Evolutionary conservation across 352 stramenopile genomes (phyloP).

Genomic region (Pythium brassicae): DNA sequence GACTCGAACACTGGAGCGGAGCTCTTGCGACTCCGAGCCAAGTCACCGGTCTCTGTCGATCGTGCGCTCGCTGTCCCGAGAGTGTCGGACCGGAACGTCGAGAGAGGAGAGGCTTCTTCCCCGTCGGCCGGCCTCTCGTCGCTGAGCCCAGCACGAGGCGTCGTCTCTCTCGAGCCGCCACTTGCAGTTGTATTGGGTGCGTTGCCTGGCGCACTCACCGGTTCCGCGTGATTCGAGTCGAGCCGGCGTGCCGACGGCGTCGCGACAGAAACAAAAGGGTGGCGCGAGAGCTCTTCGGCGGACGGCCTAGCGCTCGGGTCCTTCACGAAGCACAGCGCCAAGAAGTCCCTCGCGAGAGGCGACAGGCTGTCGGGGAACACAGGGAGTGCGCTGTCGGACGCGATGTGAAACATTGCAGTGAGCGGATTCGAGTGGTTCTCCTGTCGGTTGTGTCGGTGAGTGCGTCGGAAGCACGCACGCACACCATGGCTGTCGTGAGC

Average conservation of each 20-base stretch:
- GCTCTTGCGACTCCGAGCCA: background rate
- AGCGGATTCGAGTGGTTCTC: conserved; percentile 73
- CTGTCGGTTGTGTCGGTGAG: conserved; percentile 22
- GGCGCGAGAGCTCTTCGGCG: conserved; percentile 78
- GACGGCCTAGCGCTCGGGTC: conserved; percentile 64
- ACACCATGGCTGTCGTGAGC: no score
- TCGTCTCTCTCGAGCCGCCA: background rate
- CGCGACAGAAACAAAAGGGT: conserved; percentile 44
- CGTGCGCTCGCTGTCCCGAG: background rate
- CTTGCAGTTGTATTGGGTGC: no score
- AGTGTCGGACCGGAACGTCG: background rate
- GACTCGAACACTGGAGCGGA: background rate
- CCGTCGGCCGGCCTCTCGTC: background rate
- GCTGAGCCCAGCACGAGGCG: background rate
- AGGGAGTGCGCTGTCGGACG: conserved; percentile 50
- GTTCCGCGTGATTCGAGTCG: background rate
- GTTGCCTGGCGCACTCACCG: background rate
- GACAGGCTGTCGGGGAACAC: conserved; percentile 41
- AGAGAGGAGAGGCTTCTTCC: background rate
- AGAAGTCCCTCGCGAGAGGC: conserved; percentile 30
- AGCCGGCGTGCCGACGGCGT: background rate
- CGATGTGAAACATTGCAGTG: conserved; percentile 84
- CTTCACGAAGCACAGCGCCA: conserved; percentile 60
- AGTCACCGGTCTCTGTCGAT: background rate
- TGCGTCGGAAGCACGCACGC: background rate